Evolutionary conservation across 2,329 filamentous ascomycete genomes (phyloP).

Genomic region (Dactylellina parvicollis): DNA sequence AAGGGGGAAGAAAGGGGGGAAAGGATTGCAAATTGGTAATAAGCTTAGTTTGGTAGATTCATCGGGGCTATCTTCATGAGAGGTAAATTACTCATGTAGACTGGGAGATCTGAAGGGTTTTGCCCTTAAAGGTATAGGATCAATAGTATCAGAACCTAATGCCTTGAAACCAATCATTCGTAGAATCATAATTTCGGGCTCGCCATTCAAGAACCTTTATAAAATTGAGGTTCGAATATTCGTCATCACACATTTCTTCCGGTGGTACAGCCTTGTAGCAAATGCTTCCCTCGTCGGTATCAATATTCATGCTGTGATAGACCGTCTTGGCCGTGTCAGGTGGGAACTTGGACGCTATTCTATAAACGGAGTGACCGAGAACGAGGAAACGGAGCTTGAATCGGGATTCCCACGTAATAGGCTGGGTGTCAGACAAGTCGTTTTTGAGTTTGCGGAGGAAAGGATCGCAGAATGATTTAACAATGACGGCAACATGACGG

Average conservation of each 20-base stretch:
- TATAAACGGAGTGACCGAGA: conserved; percentile 1
- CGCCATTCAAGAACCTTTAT: conserved; percentile 27
- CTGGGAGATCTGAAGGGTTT: no score
- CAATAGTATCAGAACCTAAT: conserved; percentile 14
- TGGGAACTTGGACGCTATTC: neutral
- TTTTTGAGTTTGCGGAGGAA: conserved; percentile 22
- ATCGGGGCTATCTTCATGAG: no score
- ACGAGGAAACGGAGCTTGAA: conserved; percentile 22
- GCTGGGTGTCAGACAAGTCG: neutral
- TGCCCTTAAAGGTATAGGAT: neutral
- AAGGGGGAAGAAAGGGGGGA: no score
- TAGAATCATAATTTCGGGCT: conserved; percentile 25
- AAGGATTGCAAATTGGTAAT: no score
- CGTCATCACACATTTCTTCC: conserved; percentile 1
- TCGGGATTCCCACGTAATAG: conserved; percentile 12
- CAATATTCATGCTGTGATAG: neutral
- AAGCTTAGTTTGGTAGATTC: no score
- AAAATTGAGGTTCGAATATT: conserved; percentile 1
- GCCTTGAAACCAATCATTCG: conserved; percentile 27
- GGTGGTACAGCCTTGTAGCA: conserved; percentile 3
- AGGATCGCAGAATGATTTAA: neutral
- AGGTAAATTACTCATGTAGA: no score
- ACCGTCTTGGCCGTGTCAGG: neutral
- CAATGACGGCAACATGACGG: neutral
- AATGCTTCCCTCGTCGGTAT: neutral